Conservation (phyloP, 2,329 filamentous ascomycete species). For the Aspergillus pseudotamarii region DNA sequence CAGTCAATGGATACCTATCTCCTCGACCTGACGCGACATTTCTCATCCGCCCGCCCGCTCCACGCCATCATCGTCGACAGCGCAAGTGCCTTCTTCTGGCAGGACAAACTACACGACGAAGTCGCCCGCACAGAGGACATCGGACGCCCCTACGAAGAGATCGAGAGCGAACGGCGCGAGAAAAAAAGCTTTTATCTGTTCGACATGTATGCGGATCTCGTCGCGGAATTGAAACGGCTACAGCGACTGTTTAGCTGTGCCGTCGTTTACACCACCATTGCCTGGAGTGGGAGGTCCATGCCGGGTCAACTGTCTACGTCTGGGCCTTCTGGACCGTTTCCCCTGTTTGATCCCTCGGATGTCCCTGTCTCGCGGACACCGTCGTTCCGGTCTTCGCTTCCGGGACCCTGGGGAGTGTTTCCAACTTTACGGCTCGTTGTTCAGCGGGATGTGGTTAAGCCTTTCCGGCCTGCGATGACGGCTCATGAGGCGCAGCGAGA, state of each 20-base stretch:
- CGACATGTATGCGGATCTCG: slow-evolving; percentile 35
- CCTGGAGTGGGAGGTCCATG: slow-evolving; percentile 20
- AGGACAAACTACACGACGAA: slow-evolving; percentile 50
- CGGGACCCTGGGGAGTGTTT: slow-evolving; percentile 43
- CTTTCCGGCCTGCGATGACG: slow-evolving; percentile 39
- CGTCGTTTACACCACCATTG: slow-evolving; percentile 42
- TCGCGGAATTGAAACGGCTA: slow-evolving; percentile 35
- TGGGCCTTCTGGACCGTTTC: slow-evolving; percentile 25
- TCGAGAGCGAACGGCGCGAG: slow-evolving; percentile 30
- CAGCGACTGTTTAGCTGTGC: slow-evolving; percentile 43
- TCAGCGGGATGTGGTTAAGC: slow-evolving; percentile 36
- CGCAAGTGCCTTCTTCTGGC: slow-evolving; percentile 59
- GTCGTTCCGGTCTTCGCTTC: slow-evolving; percentile 38
- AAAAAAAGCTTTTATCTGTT: slow-evolving; percentile 33
- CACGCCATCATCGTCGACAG: slow-evolving; percentile 59
- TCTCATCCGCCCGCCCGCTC: slow-evolving; percentile 50
- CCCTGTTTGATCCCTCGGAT: slow-evolving; percentile 16
- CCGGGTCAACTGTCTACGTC: slow-evolving; percentile 7
- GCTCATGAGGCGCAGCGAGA: slow-evolving; percentile 37
- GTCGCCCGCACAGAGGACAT: slow-evolving; percentile 44
- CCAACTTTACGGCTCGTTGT: slow-evolving; percentile 42
- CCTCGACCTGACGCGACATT: slow-evolving; percentile 46
- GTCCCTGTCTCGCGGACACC: slow-evolving; percentile 18
- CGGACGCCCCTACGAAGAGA: slow-evolving; percentile 29
- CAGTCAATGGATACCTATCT: slow-evolving; percentile 53